Evolutionary conservation across 2,329 filamentous ascomycete species (phyloP).

Genomic region (Plenodomus biglobosus): DNA sequence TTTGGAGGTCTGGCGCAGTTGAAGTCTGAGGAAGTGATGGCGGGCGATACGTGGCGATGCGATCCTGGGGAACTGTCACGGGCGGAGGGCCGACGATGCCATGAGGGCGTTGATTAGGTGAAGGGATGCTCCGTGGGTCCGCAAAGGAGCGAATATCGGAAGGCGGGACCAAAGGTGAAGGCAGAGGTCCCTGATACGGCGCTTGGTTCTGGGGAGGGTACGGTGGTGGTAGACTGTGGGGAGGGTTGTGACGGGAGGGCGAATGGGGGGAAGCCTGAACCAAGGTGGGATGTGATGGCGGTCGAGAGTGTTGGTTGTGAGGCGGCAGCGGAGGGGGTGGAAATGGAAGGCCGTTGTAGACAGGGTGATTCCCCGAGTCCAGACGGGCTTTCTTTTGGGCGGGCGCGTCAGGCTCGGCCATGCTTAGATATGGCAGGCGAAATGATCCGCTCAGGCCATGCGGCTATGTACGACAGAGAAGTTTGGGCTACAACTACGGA

Average conservation of each 20-base stretch:
- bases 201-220: constrained; percentile 24
- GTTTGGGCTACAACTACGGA: constrained; percentile 19
- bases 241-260: constrained; percentile 28
- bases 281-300: constrained; percentile 34
- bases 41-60: constrained; percentile 35
- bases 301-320: constrained; percentile 33
- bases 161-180: constrained; percentile 37
- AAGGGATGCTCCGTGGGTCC: constrained; percentile 38
- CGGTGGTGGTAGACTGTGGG: constrained; percentile 29
- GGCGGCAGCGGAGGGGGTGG: constrained; percentile 37
- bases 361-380: constrained; percentile 39
- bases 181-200: constrained; percentile 26
- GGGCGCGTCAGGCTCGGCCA: constrained; percentile 45
- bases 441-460: constrained; percentile 44
- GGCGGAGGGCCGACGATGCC: constrained; percentile 33
- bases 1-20: constrained; percentile 22
- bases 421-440: constrained; percentile 41
- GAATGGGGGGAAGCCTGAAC: constrained; percentile 36
- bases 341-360: constrained; percentile 39
- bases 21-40: constrained; percentile 36
- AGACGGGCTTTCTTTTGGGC: constrained; percentile 44
- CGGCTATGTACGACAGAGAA: constrained; percentile 35
- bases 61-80: constrained; percentile 40
- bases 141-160: constrained; percentile 39
- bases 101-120: constrained; percentile 41